Base-by-base conservation (phyloP, 495 filamentous ascomycete species). In the Daldinia concentrica region DNA sequence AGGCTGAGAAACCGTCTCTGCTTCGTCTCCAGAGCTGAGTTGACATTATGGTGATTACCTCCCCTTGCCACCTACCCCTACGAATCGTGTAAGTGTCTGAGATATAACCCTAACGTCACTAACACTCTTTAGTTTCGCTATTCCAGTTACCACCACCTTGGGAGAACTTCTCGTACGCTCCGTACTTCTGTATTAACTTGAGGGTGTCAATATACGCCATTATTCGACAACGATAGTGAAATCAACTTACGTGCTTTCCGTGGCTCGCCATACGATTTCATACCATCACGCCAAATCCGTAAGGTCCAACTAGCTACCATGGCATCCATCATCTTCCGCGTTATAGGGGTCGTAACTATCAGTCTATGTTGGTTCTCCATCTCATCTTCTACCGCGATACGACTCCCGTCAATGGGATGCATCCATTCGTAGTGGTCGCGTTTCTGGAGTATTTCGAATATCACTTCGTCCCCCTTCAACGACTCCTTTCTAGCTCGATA, bases 221-320 rank as follows among this genome's bases (percentile, higher is more conserved):
- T 29, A 12, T 36, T 52, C 34, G 19, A 37, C 14, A n/a, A 6
- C 34, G 22, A 37, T 19, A 5, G 26, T 30, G 12, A 24, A 30
- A 43, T 50, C 7, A 48, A 72, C 64, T 68, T 50, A 72, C 69
- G 1, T 32, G 43, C 1, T 32, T 32, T 54, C 14, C 32, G 36
- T 19, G 55, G 43, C 29, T 48, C 39, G 7, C 54, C 11, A 41
- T 45, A 19, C 12, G 60, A 55, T 22, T 60, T 62, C 8, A 65
- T 66, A 24, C 57, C 65, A 17, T 69, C 71, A 15, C 57, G 75
- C 79, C 76, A 79, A 41, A 78, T 64, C 66, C 78, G 76, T 58
- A 81, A 41, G 27, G 78, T 79, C 79, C 79, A 81, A 54, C 78
- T 57, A 2, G 72, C 78, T 32, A 81, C 68, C 69, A 81, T 41